Conservation (phyloP, 345 rosid genomes). For the Hevea brasiliensis region DNA sequence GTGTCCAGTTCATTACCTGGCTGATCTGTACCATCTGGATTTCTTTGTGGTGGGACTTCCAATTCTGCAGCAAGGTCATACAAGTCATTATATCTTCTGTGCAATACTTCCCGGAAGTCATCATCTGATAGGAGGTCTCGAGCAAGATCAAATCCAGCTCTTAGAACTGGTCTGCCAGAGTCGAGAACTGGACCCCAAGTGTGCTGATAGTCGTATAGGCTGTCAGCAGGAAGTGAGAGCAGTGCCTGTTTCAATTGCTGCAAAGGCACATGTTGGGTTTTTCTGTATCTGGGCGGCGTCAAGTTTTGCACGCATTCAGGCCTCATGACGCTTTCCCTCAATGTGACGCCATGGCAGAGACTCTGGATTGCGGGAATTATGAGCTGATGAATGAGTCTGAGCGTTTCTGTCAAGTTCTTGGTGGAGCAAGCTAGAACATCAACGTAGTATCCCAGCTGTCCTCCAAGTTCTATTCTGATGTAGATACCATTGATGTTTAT, state of each 20-base stretch:
- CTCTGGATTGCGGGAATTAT: slow-evolving; percentile 79
- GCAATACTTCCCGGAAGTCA: slow-evolving; percentile 89
- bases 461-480: slow-evolving; percentile 88
- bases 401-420: slow-evolving; percentile 81
- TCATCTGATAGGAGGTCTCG: slow-evolving; percentile 90
- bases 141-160: slow-evolving; percentile 80
- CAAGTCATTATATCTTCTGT: slow-evolving; percentile 77
- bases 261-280: slow-evolving; percentile 59
- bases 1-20: slow-evolving; percentile 42
- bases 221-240: slow-evolving; percentile 84
- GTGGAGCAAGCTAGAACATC: slow-evolving; percentile 91
- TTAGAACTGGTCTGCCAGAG: slow-evolving; percentile 58
- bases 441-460: slow-evolving; percentile 79
- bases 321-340: slow-evolving; percentile 72
- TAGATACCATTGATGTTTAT: slow-evolving; percentile 76
- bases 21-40: slow-evolving; percentile 46
- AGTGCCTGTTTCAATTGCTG: slow-evolving; percentile 77
- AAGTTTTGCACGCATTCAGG: slow-evolving; percentile 76
- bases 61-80: slow-evolving; percentile 81
- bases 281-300: slow-evolving; percentile 76
- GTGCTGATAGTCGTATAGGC: slow-evolving; percentile 94
- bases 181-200: slow-evolving; percentile 75
- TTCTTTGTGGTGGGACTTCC: slow-evolving; percentile 61
- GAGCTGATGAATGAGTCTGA: slow-evolving; percentile 71
- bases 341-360: slow-evolving; percentile 75